A percentile compares a stretch with the other conserved stretches of the same genome.
These are phyloP conservation scores for Auricularia sp. DNA, from an alignment of 768 basidiomycete genomes.

Conservation along the genomic window DNA sequence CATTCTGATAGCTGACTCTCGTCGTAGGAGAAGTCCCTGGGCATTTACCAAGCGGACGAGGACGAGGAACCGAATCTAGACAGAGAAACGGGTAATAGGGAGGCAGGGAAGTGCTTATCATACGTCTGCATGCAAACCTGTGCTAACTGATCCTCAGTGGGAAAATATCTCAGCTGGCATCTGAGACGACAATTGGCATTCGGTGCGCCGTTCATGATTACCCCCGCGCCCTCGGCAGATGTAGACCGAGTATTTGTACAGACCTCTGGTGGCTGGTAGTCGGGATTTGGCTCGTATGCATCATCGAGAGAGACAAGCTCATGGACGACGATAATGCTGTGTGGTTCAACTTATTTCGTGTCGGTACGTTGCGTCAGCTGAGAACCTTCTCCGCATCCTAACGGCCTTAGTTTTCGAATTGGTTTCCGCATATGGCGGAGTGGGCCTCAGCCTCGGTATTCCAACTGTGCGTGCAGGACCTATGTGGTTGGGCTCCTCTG, in stretches of 20 bases:
- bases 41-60: constrained; percentile 49
- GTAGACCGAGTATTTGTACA: constrained; percentile 17
- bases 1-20: background rate
- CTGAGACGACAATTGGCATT: constrained; percentile 84
- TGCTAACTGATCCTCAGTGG: constrained; percentile 39
- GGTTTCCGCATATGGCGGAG: constrained; percentile 82
- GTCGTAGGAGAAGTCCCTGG: constrained; percentile 74
- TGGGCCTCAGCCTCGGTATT: constrained; percentile 82
- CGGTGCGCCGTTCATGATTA: constrained; percentile 35
- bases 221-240: too few species aligned
- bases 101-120: constrained; percentile 30
- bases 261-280: constrained; percentile 95
- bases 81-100: constrained; percentile 23
- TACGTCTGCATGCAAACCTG: background rate
- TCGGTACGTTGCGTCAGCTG: constrained; percentile 38
- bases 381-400: background rate
- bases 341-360: constrained; percentile 81
- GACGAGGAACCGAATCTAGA: constrained; percentile 41
- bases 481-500: background rate
- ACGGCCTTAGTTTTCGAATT: constrained; percentile 57
- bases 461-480: constrained; percentile 44
- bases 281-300: constrained; percentile 82
- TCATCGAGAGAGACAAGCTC: constrained; percentile 71
- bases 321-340: constrained; percentile 34
- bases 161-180: constrained; percentile 71